These are phyloP conservation scores for Fusarium nygamai DNA, from an alignment of 2,329 filamentous ascomycete genomes.

Conservation along the genomic window DNA sequence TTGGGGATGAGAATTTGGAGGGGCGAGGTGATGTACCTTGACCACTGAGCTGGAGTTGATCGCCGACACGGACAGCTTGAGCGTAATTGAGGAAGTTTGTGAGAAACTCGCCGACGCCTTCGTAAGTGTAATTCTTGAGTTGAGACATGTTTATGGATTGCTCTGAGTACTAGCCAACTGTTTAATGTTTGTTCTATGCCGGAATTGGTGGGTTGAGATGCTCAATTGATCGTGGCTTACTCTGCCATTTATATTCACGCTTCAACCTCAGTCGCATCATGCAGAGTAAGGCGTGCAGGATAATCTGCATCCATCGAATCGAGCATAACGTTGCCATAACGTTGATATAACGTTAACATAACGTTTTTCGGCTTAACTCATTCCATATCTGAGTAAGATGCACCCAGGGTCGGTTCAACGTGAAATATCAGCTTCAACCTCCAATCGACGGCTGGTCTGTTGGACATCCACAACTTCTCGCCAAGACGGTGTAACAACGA, in stretches of 20 bases:
- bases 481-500: conserved; percentile 29
- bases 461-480: not conserved
- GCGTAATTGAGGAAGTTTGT: conserved; percentile 52
- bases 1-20: not conserved
- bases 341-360: not conserved
- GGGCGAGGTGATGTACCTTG: conserved; percentile 50
- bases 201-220: not conserved
- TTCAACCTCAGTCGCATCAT: no score
- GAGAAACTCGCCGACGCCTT: conserved; percentile 43
- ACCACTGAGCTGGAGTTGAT: conserved; percentile 58
- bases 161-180: no score
- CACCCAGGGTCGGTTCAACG: rapidly evolving
- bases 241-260: not conserved
- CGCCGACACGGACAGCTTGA: conserved; percentile 60
- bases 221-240: not conserved
- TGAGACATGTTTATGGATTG: conserved; percentile 38
- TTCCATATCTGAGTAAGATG: not conserved
- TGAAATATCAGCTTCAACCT: not conserved
- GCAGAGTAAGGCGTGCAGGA: not conserved
- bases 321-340: not conserved
- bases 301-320: not conserved
- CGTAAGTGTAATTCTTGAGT: conserved; percentile 45
- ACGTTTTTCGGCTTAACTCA: not conserved
- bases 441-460: not conserved
- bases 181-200: rapidly evolving